These are phyloP conservation scores for Ceratobasidium sp. DNA, from an alignment of 1,284 basidiomycete species.

Conservation along the genomic window DNA sequence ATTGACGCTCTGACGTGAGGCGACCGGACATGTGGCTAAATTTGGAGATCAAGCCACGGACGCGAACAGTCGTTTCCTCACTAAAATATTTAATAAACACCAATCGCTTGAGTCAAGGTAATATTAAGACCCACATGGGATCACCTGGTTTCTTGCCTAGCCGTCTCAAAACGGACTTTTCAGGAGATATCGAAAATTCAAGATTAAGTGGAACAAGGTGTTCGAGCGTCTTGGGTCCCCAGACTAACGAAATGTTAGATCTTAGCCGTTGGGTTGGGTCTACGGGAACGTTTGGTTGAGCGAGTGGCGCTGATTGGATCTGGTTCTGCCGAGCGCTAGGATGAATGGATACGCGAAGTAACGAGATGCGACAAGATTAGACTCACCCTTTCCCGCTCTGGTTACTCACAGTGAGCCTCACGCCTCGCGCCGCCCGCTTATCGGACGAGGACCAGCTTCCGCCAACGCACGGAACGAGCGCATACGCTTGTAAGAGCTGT, in stretches of 20 bases:
- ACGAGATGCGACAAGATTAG: neutral
- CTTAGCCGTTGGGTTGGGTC: slow-evolving; percentile 66
- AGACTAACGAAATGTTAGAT: slow-evolving; percentile 81
- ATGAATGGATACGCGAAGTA: neutral
- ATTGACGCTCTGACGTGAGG: slow-evolving; percentile 87
- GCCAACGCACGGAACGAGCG: slow-evolving; percentile 78
- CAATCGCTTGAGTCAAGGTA: too few relatives aligned
- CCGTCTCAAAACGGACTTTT: slow-evolving; percentile 63
- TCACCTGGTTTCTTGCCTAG: slow-evolving; percentile 49
- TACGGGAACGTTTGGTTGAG: slow-evolving; percentile 6
- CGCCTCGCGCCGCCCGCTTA: slow-evolving; percentile 66
- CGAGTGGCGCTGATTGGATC: slow-evolving; percentile 36
- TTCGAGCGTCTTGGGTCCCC: slow-evolving; percentile 86
- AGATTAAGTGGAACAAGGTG: slow-evolving; percentile 82
- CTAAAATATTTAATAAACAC: neutral
- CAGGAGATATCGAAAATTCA: slow-evolving; percentile 76
- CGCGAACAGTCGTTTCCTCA: slow-evolving; percentile 65
- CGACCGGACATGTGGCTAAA: slow-evolving; percentile 81
- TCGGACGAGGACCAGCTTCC: slow-evolving; percentile 18
- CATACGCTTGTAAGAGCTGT: slow-evolving; percentile 88
- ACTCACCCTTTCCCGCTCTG: slow-evolving; percentile 79
- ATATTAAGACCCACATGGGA: neutral
- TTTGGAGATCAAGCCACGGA: slow-evolving; percentile 85
- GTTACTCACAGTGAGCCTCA: slow-evolving; percentile 84
- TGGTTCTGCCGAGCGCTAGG: slow-evolving; percentile 38